Percentiles rank a stretch among this genome's conserved stretches.
phyloP scores from a whole-genome alignment of 345 rosid genomes.

The Atalantia buxifolia region DNA sequence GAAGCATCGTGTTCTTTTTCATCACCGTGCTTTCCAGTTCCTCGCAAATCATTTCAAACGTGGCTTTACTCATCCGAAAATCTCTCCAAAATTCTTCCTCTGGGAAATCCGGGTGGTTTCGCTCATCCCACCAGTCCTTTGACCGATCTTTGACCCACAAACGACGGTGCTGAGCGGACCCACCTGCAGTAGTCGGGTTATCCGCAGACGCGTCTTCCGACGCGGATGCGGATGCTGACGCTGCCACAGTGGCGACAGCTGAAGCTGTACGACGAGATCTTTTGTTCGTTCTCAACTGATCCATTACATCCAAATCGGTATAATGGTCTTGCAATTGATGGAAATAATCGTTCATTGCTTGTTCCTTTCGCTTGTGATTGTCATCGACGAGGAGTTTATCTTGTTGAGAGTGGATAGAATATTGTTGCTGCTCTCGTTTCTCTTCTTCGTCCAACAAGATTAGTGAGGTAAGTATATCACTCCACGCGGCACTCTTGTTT shows the following conservation, averaged over 20 bases:
- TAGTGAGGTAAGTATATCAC: slow-evolving; percentile 48
- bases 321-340: slow-evolving; percentile 36
- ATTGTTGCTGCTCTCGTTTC: slow-evolving; percentile 38
- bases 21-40: slow-evolving; percentile 66
- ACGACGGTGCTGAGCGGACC: slow-evolving; percentile 42
- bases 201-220: background rate
- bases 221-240: background rate
- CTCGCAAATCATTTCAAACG: slow-evolving; percentile 68
- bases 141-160: slow-evolving; percentile 87
- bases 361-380: slow-evolving; percentile 35
- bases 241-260: slow-evolving; percentile 9
- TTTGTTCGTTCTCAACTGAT: slow-evolving; percentile 29
- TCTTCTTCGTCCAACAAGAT: slow-evolving; percentile 62
- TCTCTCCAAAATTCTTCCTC: slow-evolving; percentile 66
- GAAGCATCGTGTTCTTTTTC: slow-evolving; percentile 86
- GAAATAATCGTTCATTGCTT: slow-evolving; percentile 36
- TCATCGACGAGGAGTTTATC: slow-evolving; percentile 42
- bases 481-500: slow-evolving; percentile 17
- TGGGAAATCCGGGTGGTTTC: slow-evolving; percentile 57
- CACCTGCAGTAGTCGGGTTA: slow-evolving; percentile 9
- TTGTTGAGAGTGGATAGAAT: slow-evolving; percentile 34
- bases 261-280: slow-evolving; percentile 33
- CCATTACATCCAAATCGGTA: slow-evolving; percentile 29
- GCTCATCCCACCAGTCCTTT: slow-evolving; percentile 84
- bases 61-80: slow-evolving; percentile 77